Conservation (phyloP, 2,329 filamentous ascomycete genomes). For the Penicillium sp. region DNA sequence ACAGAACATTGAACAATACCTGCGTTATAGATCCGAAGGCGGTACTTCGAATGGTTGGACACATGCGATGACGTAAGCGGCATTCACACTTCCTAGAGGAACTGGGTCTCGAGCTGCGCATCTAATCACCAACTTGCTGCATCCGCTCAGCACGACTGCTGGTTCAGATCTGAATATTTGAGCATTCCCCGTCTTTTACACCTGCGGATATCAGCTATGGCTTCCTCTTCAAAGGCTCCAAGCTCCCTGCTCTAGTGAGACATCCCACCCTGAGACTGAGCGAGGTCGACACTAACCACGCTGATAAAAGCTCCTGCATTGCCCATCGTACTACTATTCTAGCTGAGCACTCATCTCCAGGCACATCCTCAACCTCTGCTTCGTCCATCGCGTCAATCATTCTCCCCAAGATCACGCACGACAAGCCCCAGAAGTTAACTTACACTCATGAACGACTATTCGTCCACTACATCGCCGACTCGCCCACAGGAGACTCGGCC, state of each 20-base stretch:
- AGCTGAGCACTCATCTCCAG: slow-evolving; percentile 83
- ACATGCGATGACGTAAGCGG: slow-evolving; percentile 5
- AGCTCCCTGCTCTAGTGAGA: slow-evolving; percentile 71
- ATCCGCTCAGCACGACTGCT: neutral
- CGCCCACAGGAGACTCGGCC: slow-evolving; percentile 61
- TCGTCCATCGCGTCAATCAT: slow-evolving; percentile 89
- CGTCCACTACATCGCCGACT: slow-evolving; percentile 92
- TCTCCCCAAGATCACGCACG: slow-evolving; percentile 89
- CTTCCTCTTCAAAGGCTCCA: slow-evolving; percentile 64
- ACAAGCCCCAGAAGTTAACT: slow-evolving; percentile 78
- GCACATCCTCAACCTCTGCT: slow-evolving; percentile 77
- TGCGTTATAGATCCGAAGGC: too few species aligned
- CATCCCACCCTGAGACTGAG: slow-evolving; percentile 7
- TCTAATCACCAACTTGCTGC: neutral
- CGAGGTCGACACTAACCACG: slow-evolving; percentile 2
- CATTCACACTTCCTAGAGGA: neutral
- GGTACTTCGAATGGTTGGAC: neutral
- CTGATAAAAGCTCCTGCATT: slow-evolving; percentile 72
- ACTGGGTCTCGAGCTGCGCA: neutral
- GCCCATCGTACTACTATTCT: slow-evolving; percentile 92
- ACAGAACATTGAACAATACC: too few species aligned
- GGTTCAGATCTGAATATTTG: neutral
- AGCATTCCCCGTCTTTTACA: neutral
- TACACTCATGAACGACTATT: slow-evolving; percentile 89
- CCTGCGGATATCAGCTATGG: slow-evolving; percentile 51